phyloP scores from a whole-genome alignment of 495 filamentous ascomycete species.

The Cercophora newfieldiana region DNA sequence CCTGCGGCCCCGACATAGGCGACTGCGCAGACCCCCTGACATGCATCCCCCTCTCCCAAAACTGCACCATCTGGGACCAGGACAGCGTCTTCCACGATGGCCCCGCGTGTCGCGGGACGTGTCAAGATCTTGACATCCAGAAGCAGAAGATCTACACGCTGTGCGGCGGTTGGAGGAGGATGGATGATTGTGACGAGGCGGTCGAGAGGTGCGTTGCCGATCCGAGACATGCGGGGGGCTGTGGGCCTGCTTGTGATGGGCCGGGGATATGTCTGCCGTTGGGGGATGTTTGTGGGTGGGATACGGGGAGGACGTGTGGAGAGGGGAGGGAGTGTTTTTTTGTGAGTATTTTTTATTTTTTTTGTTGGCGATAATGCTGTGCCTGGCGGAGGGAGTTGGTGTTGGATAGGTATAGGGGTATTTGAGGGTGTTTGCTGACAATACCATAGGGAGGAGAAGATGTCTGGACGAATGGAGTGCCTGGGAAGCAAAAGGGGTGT shows the following conservation, averaged over 20 bases:
- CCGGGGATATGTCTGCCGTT: conserved; percentile 18
- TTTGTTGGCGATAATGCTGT: too few relatives aligned
- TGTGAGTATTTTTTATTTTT: not conserved
- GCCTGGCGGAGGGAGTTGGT: too few relatives aligned
- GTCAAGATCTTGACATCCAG: conserved; percentile 17
- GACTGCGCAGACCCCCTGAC: conserved; percentile 20
- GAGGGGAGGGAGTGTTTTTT: conserved; percentile 19
- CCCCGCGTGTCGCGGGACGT: conserved; percentile 17
- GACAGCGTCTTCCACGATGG: not conserved
- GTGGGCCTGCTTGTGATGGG: conserved; percentile 22
- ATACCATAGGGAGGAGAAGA: not conserved
- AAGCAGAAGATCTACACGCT: conserved; percentile 19
- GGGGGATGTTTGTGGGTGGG: conserved; percentile 15
- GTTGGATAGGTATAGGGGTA: not conserved
- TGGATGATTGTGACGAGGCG: conserved; percentile 22
- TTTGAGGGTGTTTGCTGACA: not conserved
- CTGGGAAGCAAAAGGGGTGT: not conserved
- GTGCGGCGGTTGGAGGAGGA: conserved; percentile 20
- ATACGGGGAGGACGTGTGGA: not conserved
- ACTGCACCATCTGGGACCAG: conserved; percentile 14
- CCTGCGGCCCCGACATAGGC: conserved; percentile 12
- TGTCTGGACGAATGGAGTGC: not conserved
- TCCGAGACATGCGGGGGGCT: conserved; percentile 6
- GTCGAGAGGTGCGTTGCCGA: conserved; percentile 18
- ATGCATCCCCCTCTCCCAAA: conserved; percentile 19